Evolutionary conservation across 2,329 filamentous ascomycete species (phyloP).

Genomic region (Curvularia lunata): DNA sequence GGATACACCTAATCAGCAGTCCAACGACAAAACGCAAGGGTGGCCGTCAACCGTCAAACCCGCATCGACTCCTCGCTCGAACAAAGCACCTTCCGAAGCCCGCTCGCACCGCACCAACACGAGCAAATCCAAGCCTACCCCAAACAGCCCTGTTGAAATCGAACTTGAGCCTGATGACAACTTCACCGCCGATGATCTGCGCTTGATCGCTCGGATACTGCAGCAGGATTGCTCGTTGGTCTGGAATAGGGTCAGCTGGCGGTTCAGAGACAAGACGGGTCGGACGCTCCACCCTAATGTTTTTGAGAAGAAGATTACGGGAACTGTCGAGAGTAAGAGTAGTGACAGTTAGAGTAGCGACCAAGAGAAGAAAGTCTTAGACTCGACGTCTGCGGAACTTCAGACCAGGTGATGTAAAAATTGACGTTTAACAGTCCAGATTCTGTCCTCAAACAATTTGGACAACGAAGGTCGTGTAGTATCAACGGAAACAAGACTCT

Average conservation of each 20-base stretch:
- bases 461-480: neutral
- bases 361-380: neutral
- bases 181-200: conserved; percentile 45
- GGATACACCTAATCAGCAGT: neutral
- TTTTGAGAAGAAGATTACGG: conserved; percentile 52
- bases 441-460: neutral
- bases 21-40: neutral
- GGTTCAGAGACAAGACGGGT: conserved; percentile 59
- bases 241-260: conserved; percentile 56
- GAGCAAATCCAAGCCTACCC: neutral
- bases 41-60: neutral
- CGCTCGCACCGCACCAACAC: conserved; percentile 3
- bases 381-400: neutral
- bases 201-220: conserved; percentile 54
- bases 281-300: conserved; percentile 53
- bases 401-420: neutral
- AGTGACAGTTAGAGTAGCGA: conserved; percentile 6
- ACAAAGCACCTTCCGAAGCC: conserved; percentile 6
- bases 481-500: neutral
- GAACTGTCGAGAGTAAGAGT: conserved; percentile 19
- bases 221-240: conserved; percentile 52
- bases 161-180: conserved; percentile 37
- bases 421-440: neutral
- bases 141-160: conserved; percentile 13
- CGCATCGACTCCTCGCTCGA: conserved; percentile 5